Evolutionary conservation across 495 filamentous ascomycete genomes (phyloP).

Genomic region (Xylaria grammica): DNA sequence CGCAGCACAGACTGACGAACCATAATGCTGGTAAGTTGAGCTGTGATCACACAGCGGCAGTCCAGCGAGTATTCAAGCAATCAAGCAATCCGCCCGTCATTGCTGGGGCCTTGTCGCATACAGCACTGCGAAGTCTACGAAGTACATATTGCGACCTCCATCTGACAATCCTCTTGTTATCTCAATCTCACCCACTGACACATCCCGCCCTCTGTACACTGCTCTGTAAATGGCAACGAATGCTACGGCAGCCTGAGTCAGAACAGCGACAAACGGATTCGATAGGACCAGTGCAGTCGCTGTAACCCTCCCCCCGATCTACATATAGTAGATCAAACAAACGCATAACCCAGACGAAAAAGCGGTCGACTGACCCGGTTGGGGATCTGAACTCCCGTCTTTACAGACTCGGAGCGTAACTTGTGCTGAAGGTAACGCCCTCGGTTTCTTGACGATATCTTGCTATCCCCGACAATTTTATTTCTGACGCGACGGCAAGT

Average conservation of each 20-base stretch:
- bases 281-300: conserved; percentile 14
- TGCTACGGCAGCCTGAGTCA: conserved; percentile 18
- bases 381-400: neutral
- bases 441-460: neutral
- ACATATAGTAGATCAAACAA: neutral
- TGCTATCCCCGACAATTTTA: neutral
- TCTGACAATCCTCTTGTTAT: conserved; percentile 13
- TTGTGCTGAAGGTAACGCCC: no score
- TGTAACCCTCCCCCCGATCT: conserved; percentile 5
- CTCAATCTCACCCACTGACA: neutral
- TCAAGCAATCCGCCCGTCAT: neutral
- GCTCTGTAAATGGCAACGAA: neutral
- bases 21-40: neutral
- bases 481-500: no score
- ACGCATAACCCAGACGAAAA: neutral
- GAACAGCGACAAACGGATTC: conserved; percentile 6
- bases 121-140: neutral
- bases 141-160: conserved; percentile 13
- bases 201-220: neutral
- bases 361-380: neutral
- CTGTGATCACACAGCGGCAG: neutral
- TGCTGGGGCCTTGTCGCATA: conserved; percentile 11
- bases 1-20: neutral
- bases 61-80: neutral
- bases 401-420: neutral